These are phyloP conservation scores for Sclerotinia spermophila DNA, from an alignment of 2,329 filamentous ascomycete genomes.

Conservation along the genomic window DNA sequence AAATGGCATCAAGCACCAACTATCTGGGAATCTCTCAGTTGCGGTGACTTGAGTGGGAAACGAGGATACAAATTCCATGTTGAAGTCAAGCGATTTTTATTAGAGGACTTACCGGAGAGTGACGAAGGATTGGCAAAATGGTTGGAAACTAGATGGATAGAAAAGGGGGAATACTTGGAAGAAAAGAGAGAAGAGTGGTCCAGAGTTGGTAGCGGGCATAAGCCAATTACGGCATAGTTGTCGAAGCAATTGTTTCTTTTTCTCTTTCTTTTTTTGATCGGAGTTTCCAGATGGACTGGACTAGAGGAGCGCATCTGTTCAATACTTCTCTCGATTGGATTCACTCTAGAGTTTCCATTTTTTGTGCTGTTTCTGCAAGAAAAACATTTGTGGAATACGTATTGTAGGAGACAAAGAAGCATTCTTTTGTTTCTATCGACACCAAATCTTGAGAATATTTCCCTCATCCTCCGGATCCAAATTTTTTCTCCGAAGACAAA, in stretches of 20 bases:
- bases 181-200: conserved; percentile 43
- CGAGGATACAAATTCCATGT: conserved; percentile 49
- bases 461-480: not conserved
- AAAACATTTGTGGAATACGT: not conserved
- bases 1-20: conserved; percentile 46
- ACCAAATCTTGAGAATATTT: not conserved
- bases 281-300: not conserved
- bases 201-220: conserved; percentile 14
- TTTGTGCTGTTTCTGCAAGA: not conserved
- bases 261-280: not conserved
- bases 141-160: conserved; percentile 51
- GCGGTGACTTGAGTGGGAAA: conserved; percentile 40
- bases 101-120: conserved; percentile 47
- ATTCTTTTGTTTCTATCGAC: not conserved
- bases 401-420: not conserved
- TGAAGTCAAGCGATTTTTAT: conserved; percentile 46
- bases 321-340: not conserved
- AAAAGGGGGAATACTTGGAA: conserved; percentile 52
- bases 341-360: not conserved
- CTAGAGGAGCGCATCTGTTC: not conserved
- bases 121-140: conserved; percentile 49
- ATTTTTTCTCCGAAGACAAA: not conserved
- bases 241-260: not conserved
- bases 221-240: conserved; percentile 16
- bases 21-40: conserved; percentile 52